phyloP scores from a whole-genome alignment of 2,329 filamentous ascomycete genomes.

The Chaetomium strumarium region DNA sequence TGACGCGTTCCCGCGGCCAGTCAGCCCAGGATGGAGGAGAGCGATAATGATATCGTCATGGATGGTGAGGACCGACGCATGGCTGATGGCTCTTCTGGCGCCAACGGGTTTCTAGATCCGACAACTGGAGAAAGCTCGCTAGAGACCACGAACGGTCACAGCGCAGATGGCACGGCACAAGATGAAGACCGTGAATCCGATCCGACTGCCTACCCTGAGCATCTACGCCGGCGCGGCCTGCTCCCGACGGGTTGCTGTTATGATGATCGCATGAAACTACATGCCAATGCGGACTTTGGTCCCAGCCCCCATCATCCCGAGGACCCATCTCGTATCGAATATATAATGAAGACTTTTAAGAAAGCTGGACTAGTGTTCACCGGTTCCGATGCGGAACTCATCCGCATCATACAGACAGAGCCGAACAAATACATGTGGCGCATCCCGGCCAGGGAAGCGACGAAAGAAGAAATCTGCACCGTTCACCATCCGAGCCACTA shows the following conservation, averaged over 20 bases:
- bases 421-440: slow-evolving; percentile 64
- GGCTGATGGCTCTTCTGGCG: slow-evolving; percentile 35
- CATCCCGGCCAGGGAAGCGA: slow-evolving; percentile 73
- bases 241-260: slow-evolving; percentile 77
- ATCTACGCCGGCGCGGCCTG: slow-evolving; percentile 40
- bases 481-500: slow-evolving; percentile 76
- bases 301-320: slow-evolving; percentile 82
- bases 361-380: slow-evolving; percentile 69
- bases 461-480: slow-evolving; percentile 69
- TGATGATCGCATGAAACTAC: slow-evolving; percentile 91
- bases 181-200: slow-evolving; percentile 33
- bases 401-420: slow-evolving; percentile 44
- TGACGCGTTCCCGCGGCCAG: neutral
- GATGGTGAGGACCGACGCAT: slow-evolving; percentile 38
- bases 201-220: slow-evolving; percentile 26
- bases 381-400: slow-evolving; percentile 50
- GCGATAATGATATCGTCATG: slow-evolving; percentile 30
- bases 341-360: slow-evolving; percentile 87
- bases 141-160: slow-evolving; percentile 19
- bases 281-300: slow-evolving; percentile 75
- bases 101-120: slow-evolving; percentile 35
- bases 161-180: slow-evolving; percentile 30
- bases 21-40: slow-evolving; percentile 22
- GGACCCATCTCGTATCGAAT: slow-evolving; percentile 84
- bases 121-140: slow-evolving; percentile 27